A percentile compares a stretch with the other conserved stretches of the same genome.
Evolutionary conservation across 495 filamentous ascomycete species (phyloP).

Genomic region (Xylaria castorea): DNA sequence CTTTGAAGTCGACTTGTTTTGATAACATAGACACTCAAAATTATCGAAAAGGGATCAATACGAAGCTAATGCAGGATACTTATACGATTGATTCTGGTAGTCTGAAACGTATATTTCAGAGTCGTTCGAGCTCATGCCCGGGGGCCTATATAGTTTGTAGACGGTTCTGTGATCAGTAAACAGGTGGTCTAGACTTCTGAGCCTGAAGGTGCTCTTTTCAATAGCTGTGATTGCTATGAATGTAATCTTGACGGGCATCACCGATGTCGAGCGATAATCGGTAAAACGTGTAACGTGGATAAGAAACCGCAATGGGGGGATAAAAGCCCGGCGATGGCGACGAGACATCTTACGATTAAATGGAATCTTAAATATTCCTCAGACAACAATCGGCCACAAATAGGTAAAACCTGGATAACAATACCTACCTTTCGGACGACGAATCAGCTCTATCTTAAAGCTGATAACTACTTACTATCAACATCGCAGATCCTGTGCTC

Average conservation of each 20-base stretch:
- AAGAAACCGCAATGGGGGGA: neutral
- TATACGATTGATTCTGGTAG: neutral
- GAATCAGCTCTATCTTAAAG: neutral
- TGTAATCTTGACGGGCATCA: neutral
- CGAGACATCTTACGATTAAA: neutral
- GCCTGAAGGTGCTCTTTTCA: neutral
- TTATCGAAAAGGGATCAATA: neutral
- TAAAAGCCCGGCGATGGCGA: neutral
- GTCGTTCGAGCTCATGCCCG: neutral
- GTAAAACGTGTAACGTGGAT: neutral
- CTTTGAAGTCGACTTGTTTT: neutral
- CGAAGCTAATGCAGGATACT: neutral
- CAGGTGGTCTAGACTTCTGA: neutral
- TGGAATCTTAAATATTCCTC: neutral
- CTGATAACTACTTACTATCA: neutral
- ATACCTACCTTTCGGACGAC: neutral
- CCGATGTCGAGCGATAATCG: neutral
- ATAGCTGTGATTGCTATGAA: neutral
- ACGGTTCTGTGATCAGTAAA: neutral
- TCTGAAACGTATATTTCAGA: neutral
- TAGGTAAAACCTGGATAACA: neutral
- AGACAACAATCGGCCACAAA: neutral
- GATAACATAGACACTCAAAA: neutral
- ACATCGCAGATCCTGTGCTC: neutral
- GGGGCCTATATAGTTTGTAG: neutral